These are phyloP conservation scores for Poa annua DNA, from an alignment of 176 grass and related monocot species.

Conservation along the genomic window DNA sequence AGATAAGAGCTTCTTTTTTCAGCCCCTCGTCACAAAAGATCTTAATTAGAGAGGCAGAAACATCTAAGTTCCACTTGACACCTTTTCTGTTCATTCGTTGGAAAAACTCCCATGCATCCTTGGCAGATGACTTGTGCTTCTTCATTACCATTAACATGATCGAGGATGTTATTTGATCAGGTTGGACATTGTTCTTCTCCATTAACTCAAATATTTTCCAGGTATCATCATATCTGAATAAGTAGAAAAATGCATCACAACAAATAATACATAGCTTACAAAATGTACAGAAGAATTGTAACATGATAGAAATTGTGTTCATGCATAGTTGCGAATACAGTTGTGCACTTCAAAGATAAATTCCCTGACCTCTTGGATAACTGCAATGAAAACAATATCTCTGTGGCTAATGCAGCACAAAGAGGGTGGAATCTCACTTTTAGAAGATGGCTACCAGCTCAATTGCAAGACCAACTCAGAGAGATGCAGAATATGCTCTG, in stretches of 20 bases:
- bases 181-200: conserved; percentile 80
- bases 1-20: conserved; percentile 84
- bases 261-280: conserved; percentile 13
- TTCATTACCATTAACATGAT: conserved; percentile 77
- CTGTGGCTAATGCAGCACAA: too few species aligned
- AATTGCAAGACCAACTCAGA: too few species aligned
- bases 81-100: conserved; percentile 78
- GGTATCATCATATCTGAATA: conserved; percentile 73
- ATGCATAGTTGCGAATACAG: conserved; percentile 8
- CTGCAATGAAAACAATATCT: too few species aligned
- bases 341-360: not conserved
- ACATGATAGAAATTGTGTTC: conserved; percentile 2
- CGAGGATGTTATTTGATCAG: conserved; percentile 72
- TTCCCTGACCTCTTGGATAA: too few species aligned
- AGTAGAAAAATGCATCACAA: conserved; percentile 10
- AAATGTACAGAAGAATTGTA: conserved; percentile 34
- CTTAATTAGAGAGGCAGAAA: conserved; percentile 60
- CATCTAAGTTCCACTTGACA: conserved; percentile 77
- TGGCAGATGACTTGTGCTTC: conserved; percentile 62
- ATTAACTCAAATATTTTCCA: conserved; percentile 76
- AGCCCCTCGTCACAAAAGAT: conserved; percentile 80
- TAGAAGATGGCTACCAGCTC: too few species aligned
- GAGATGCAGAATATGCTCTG: too few species aligned
- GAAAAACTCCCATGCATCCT: conserved; percentile 91
- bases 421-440: too few species aligned